These are phyloP conservation scores for Sicyos edulis DNA, from an alignment of 306 rosid species.

Conservation along the genomic window DNA sequence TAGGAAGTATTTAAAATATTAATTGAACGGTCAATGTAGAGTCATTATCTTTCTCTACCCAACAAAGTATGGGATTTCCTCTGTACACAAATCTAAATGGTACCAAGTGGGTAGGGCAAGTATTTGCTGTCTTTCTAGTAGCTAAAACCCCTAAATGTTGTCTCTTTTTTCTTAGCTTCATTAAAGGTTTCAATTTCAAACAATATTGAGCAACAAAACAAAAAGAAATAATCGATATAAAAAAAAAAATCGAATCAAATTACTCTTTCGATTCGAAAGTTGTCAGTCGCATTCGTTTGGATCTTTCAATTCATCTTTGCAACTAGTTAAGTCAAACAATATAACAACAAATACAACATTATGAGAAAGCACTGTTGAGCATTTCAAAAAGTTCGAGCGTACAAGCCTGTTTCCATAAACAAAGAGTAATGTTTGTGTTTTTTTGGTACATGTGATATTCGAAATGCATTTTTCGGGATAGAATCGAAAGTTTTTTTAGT, in stretches of 20 bases:
- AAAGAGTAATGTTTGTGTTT: background rate
- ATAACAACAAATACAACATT: background rate
- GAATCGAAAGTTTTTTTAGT: background rate
- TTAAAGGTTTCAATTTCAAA: background rate
- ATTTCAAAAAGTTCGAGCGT: background rate
- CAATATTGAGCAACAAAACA: background rate
- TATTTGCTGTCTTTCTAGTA: conserved; percentile 27
- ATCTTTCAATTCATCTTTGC: background rate
- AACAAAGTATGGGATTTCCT: conserved; percentile 29
- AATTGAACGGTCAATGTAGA: conserved; percentile 30
- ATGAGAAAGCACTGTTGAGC: background rate
- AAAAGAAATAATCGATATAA: background rate
- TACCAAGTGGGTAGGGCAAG: conserved; percentile 33
- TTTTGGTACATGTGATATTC: no score
- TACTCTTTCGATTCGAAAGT: no score
- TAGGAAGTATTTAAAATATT: conserved; percentile 18
- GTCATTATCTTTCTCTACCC: conserved; percentile 33
- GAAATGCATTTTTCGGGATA: no score
- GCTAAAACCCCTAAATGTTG: conserved; percentile 29
- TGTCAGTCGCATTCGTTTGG: background rate
- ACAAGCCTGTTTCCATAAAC: background rate
- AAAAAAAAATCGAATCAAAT: background rate
- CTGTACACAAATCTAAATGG: conserved; percentile 28
- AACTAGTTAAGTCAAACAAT: background rate
- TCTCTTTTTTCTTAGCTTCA: background rate